Base-by-base conservation (phyloP, 1,284 basidiomycete species). In the Volvariella surrecta region DNA sequence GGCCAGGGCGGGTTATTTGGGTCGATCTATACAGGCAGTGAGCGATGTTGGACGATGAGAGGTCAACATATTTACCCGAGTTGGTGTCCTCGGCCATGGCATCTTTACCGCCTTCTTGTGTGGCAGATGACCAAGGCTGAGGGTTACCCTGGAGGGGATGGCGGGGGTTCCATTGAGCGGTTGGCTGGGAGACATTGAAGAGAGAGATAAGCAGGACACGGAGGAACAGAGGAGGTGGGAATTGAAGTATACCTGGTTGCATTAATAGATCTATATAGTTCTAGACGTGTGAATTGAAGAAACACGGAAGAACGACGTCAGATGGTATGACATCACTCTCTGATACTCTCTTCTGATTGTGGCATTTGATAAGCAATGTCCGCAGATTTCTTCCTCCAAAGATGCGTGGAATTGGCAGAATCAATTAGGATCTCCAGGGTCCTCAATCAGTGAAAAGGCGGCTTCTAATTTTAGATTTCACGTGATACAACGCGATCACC, bases 1-100 rank as follows among this genome's bases (percentile, higher is more conserved):
- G 93, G 93, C 93, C 92, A 97, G 40, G 94, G 94, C 22, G 94
- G 94, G 69, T 96, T 92, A 68, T 97, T 90, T 32, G 91, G 89
- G 62, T 93, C 81, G 45, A 88, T 73, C 81, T 84, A 32, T 4
- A 39, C 39, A 28, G 40, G 13, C 9, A 32, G 7, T 38, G 32
- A 35, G 43, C 38, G 21, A 39, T 24, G 46, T 38, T 8, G 34
- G 7, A 4, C 13, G n/a, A 6, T 8, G 4, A 35, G 34, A 19
- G 6, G 4, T 4, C 15, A 19, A 50, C 45, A 51, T 44, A 68
- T 67, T 40, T 40, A 80, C 82, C 49, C 80, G 69, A 3, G 80
- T 82, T 1, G 83, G 83, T 0, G 83, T 83, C 24, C 82, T 69
- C 1, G 84, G 84, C 72, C 77, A 84, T 10, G 76, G 68, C 0